Conservation (phyloP, 2,329 filamentous ascomycete genomes). For the Curvularia verruculosa region DNA sequence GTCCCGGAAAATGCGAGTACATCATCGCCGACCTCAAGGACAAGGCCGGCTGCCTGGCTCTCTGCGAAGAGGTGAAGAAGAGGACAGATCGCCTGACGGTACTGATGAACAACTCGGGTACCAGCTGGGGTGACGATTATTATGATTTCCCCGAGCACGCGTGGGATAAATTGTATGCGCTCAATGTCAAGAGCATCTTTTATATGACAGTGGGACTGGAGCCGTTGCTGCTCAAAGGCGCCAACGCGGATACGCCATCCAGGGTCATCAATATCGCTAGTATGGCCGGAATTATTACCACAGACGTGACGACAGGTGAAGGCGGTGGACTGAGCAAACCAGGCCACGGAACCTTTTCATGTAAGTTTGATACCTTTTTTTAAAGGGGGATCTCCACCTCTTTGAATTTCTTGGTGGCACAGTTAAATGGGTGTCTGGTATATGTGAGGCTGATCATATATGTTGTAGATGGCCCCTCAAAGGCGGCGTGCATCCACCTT, state of each 20-base stretch:
- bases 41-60: slow-evolving; percentile 56
- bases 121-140: slow-evolving; percentile 62
- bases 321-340: slow-evolving; percentile 61
- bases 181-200: slow-evolving; percentile 62
- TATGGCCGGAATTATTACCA: slow-evolving; percentile 53
- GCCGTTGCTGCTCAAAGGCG: slow-evolving; percentile 54
- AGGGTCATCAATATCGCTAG: slow-evolving; percentile 62
- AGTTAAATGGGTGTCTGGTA: background rate
- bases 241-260: slow-evolving; percentile 51
- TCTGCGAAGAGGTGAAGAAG: slow-evolving; percentile 57
- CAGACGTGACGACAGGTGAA: slow-evolving; percentile 54
- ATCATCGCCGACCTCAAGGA: slow-evolving; percentile 60
- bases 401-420: background rate
- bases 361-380: slow-evolving; percentile 25
- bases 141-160: slow-evolving; percentile 63
- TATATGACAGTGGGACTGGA: slow-evolving; percentile 56
- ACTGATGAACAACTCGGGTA: slow-evolving; percentile 61
- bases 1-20: slow-evolving; percentile 58
- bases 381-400: too few relatives aligned
- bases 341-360: slow-evolving; percentile 59
- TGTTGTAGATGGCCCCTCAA: slow-evolving; percentile 55
- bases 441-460: background rate
- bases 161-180: slow-evolving; percentile 63
- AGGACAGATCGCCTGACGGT: slow-evolving; percentile 53
- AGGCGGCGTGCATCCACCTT: slow-evolving; percentile 61